These are phyloP conservation scores for Termitomyces sp. DNA, from an alignment of 768 basidiomycete species.

Conservation along the genomic window DNA sequence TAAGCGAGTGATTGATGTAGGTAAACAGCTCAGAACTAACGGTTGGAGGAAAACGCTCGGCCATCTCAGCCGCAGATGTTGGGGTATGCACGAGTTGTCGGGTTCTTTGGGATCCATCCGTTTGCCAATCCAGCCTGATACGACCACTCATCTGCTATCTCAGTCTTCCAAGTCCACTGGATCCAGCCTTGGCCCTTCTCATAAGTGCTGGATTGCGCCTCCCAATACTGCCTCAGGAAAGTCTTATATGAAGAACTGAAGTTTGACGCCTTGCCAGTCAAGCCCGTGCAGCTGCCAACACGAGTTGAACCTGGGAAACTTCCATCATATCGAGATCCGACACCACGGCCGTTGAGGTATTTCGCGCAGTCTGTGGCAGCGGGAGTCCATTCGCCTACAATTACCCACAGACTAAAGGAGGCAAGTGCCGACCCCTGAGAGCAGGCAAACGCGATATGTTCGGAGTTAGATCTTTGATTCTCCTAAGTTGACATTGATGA, in stretches of 20 bases:
- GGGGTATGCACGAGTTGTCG: slow-evolving; percentile 46
- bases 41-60: slow-evolving; percentile 13
- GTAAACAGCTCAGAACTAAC: too few species aligned
- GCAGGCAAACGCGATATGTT: slow-evolving; percentile 65
- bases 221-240: slow-evolving; percentile 78
- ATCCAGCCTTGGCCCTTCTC: slow-evolving; percentile 73
- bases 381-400: slow-evolving; percentile 88
- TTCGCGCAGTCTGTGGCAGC: slow-evolving; percentile 74
- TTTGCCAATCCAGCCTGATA: slow-evolving; percentile 75
- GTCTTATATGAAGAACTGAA: slow-evolving; percentile 78
- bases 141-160: slow-evolving; percentile 83
- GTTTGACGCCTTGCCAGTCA: slow-evolving; percentile 67
- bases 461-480: slow-evolving; percentile 36
- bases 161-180: slow-evolving; percentile 84
- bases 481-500: slow-evolving; percentile 23
- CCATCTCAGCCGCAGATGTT: slow-evolving; percentile 56
- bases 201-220: slow-evolving; percentile 73
- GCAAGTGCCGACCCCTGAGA: slow-evolving; percentile 36
- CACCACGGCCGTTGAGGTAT: slow-evolving; percentile 80
- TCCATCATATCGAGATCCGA: slow-evolving; percentile 63
- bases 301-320: slow-evolving; percentile 53
- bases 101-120: slow-evolving; percentile 79
- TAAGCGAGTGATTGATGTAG: background rate
- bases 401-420: slow-evolving; percentile 63
- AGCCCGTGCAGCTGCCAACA: slow-evolving; percentile 68